These are phyloP conservation scores for Corymbia calophylla DNA, from an alignment of 441 rosid species.

Conservation along the genomic window DNA sequence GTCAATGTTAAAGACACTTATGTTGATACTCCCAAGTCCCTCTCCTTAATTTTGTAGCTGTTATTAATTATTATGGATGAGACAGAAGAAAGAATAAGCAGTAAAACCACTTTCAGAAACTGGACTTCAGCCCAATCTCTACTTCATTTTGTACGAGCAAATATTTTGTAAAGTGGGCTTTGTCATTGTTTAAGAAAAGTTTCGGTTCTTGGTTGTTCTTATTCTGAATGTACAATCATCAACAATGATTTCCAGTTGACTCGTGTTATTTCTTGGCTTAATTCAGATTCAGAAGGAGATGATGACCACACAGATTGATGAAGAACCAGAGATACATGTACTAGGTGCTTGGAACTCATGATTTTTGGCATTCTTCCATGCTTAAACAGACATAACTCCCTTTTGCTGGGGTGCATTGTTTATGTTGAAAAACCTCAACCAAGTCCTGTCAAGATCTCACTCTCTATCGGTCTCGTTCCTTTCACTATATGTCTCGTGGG, in stretches of 20 bases:
- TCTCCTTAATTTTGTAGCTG: not conserved
- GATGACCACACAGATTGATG: conserved; percentile 22
- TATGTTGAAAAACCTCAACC: not conserved
- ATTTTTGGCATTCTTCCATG: not conserved
- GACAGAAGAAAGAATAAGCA: not conserved
- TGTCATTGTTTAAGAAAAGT: not conserved
- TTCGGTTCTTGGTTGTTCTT: not conserved
- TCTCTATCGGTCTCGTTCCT: not conserved
- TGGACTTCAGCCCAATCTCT: not conserved
- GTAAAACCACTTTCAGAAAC: not conserved
- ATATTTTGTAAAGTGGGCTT: not conserved
- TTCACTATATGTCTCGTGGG: not conserved
- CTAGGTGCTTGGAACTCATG: conserved; percentile 6
- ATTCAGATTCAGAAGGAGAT: conserved; percentile 24
- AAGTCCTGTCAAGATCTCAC: not conserved
- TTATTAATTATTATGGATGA: not conserved
- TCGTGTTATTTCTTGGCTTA: not conserved
- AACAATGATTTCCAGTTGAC: not conserved
- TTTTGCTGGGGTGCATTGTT: not conserved
- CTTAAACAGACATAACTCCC: not conserved
- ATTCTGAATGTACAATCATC: not conserved
- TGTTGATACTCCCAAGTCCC: not conserved
- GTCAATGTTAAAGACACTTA: not conserved
- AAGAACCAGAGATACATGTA: not conserved
- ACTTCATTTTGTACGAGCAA: not conserved